Conservation (phyloP, 257 asterid genomes). For the Primulina tabacum region DNA sequence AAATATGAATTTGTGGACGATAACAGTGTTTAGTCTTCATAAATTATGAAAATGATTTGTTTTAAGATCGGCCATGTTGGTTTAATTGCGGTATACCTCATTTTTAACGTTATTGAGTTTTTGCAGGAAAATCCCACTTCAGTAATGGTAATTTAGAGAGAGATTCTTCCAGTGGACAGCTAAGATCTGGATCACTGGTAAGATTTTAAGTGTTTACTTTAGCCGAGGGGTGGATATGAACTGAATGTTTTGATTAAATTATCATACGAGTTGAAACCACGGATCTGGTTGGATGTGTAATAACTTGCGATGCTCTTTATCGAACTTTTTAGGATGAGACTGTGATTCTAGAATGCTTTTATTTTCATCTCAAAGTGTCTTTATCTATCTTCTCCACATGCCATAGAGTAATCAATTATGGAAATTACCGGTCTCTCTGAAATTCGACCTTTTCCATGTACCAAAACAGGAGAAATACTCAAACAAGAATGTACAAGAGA, state of each 20-base stretch:
- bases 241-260: background rate
- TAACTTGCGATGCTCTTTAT: constrained; percentile 3
- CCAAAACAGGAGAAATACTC: constrained; percentile 54
- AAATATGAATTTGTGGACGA: background rate
- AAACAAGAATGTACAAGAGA: constrained; percentile 49
- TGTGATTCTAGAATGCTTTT: background rate
- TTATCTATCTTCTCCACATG: background rate
- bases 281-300: constrained; percentile 1
- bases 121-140: constrained; percentile 61
- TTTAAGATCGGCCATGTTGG: constrained; percentile 9
- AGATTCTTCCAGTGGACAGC: constrained; percentile 37
- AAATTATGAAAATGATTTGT: background rate
- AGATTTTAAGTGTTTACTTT: constrained; percentile 21
- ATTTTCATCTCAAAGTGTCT: background rate
- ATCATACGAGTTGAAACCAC: background rate
- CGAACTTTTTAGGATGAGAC: constrained; percentile 1
- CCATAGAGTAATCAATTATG: background rate
- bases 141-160: constrained; percentile 31
- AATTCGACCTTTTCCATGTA: constrained; percentile 19
- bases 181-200: constrained; percentile 49
- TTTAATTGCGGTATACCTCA: background rate
- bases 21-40: background rate
- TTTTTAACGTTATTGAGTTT: background rate
- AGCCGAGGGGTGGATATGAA: too few species aligned
- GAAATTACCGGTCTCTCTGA: background rate